Evolutionary conservation across 108 stramenopile genomes (phyloP), one percentile per base, ranked within the genome.

Genomic region (Cyclotella choctawhatcheeana): DNA sequence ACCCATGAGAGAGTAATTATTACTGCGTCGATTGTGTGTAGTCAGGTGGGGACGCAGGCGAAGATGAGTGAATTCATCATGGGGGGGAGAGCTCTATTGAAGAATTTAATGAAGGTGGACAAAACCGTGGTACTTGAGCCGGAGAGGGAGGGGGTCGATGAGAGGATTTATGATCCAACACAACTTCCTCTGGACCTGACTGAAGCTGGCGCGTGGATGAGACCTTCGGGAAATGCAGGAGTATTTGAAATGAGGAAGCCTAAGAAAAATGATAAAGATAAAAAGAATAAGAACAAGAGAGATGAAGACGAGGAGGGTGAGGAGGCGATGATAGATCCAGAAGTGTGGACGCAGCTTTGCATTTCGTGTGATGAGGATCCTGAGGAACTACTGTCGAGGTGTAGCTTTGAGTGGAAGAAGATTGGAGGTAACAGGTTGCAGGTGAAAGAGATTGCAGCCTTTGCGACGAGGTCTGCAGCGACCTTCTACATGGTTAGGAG

Each of bases 341-440:
- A 60, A 20, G 5, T 60, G 1, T 60, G 25, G 3, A 24, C 25
- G 3, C 5, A 0, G 1, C 14, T 60, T 8, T 1, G 4, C 2
- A 20, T 60, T 13, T 60, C 59, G 10, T 20, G 59, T 60, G 59
- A 60, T 40, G 25, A 60, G 18, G 59, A 60, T 12, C 59, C 59
- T 1, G 1, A 60, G 0, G 25, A 60, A 24, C 20, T 60, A 13
- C 16, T 60, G 34, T 34, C 37, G 7, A 37, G 59, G 24, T 6
- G 20, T 1, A 24, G 34, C 0, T n/a, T 21, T 1, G 59, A 60
- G 13, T 60, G 59, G 59, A 22, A 2, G 3, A 60, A 60, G 37
- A 12, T 22, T 6, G 59, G 59, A 3, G 59, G 59, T 2, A 24
- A 24, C 18, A 37, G 25, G 22, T 37, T 60, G 1, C 25, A 22